Conservation (phyloP, 352 stramenopile genomes). For the Phytophthora pisi region DNA sequence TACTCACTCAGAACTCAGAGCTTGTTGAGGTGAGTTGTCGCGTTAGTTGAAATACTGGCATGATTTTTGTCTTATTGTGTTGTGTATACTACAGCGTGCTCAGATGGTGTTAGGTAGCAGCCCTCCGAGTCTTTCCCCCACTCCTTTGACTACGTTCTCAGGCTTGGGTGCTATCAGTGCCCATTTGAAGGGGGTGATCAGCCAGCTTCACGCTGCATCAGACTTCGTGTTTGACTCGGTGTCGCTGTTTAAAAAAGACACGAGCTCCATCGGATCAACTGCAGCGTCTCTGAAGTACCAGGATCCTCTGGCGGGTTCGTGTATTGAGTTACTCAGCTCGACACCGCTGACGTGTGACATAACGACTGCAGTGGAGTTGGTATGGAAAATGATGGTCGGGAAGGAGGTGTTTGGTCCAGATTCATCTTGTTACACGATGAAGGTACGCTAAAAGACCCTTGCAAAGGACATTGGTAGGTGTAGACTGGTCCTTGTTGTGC, state of each 20-base stretch:
- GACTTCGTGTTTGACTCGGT: constrained; percentile 11
- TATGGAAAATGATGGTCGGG: constrained; percentile 22
- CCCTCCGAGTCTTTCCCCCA: not conserved
- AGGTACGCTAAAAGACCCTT: constrained; percentile 3
- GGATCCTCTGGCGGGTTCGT: constrained; percentile 13
- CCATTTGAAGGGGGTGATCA: constrained; percentile 9
- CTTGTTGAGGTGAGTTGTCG: constrained; percentile 12
- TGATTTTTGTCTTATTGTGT: too few relatives aligned
- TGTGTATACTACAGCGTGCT: too few relatives aligned
- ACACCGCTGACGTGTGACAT: constrained; percentile 13
- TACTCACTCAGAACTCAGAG: constrained; percentile 1
- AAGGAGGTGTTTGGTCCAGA: constrained; percentile 24
- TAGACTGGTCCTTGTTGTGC: not conserved
- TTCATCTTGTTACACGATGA: constrained; percentile 15
- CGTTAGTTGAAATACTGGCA: too few relatives aligned
- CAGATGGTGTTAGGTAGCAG: not conserved
- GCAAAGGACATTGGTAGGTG: not conserved
- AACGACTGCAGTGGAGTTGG: not conserved
- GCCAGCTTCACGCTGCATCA: not conserved
- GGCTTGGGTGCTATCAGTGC: not conserved
- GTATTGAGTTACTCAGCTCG: constrained; percentile 21
- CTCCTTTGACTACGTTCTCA: not conserved
- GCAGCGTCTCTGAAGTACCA: constrained; percentile 11
- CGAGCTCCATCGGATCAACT: not conserved
- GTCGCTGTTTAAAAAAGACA: constrained; percentile 9